Conservation (phyloP, 805 yeast genomes). For the Huiozyma naganishii region DNA sequence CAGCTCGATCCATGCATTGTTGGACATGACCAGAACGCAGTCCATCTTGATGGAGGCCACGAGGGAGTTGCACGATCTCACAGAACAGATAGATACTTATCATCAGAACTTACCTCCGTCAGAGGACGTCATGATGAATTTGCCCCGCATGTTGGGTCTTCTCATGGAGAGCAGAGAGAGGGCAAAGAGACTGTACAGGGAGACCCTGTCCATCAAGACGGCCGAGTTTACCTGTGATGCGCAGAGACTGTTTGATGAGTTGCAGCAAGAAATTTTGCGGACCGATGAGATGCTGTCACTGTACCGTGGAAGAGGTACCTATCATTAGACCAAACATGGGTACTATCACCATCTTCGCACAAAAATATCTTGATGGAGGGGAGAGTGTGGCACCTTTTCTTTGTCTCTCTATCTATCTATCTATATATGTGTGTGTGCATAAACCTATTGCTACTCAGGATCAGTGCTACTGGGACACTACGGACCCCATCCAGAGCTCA, state of each 20-base stretch:
- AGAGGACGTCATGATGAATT: background rate
- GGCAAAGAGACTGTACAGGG: slow-evolving; percentile 14
- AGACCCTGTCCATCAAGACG: slow-evolving; percentile 6
- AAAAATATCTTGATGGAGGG: too few relatives aligned
- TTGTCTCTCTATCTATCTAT: too few relatives aligned
- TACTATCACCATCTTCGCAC: background rate
- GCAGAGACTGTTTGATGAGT: slow-evolving; percentile 6
- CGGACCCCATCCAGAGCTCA: too few relatives aligned
- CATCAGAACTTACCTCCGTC: slow-evolving; percentile 2
- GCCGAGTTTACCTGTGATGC: slow-evolving; percentile 8
- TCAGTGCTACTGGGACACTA: too few relatives aligned
- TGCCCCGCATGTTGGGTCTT: slow-evolving; percentile 10
- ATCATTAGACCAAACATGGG: slow-evolving; percentile 2
- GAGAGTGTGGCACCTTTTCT: too few relatives aligned
- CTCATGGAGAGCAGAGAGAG: slow-evolving; percentile 12
- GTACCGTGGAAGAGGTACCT: slow-evolving; percentile 12
- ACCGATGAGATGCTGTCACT: slow-evolving; percentile 10
- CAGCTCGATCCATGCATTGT: background rate
- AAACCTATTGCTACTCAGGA: too few relatives aligned
- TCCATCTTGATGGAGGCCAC: slow-evolving; percentile 4
- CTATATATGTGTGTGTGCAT: too few relatives aligned
- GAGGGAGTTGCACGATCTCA: slow-evolving; percentile 9
- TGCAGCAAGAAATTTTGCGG: slow-evolving; percentile 10
- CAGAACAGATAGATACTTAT: slow-evolving; percentile 7
- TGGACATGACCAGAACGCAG: background rate